Percentiles rank a stretch among this genome's conserved stretches.
Conservation (phyloP, 441 rosid species). For the Brassica balearica region DNA sequence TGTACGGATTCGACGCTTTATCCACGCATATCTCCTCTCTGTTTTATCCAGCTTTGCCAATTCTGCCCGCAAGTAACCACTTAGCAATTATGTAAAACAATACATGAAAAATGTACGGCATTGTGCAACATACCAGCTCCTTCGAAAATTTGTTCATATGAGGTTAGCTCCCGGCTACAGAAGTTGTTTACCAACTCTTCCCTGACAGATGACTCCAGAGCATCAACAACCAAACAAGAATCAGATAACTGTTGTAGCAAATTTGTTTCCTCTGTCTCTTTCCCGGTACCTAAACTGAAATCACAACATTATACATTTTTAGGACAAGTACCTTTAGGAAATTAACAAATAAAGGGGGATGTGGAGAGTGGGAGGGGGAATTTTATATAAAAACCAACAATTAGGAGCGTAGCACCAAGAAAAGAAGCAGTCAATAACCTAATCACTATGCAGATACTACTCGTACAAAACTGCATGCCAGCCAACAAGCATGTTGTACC, state of each 20-base stretch:
- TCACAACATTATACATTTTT: conserved; percentile 36
- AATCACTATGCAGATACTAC: background rate
- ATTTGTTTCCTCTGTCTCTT: conserved; percentile 91
- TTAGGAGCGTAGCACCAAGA: background rate
- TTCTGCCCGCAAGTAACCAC: conserved; percentile 53
- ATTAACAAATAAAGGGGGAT: background rate
- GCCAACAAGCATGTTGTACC: conserved; percentile 19
- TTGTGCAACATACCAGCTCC: conserved; percentile 84
- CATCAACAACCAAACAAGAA: conserved; percentile 98
- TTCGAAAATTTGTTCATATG: conserved; percentile 98
- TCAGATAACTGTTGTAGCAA: conserved; percentile 91
- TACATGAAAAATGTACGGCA: conserved; percentile 15
- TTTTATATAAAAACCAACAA: background rate
- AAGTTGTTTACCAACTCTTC: conserved; percentile 99
- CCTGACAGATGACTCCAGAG: conserved; percentile 98
- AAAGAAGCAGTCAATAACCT: conserved; percentile 18
- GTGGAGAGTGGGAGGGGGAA: background rate
- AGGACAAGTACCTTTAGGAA: conserved; percentile 18
- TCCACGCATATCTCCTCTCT: conserved; percentile 98
- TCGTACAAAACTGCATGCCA: background rate
- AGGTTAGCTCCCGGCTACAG: conserved; percentile 97
- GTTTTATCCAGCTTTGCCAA: conserved; percentile 98
- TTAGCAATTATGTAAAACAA: conserved; percentile 18
- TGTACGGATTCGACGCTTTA: conserved; percentile 95
- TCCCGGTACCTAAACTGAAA: conserved; percentile 98